phyloP scores from a whole-genome alignment of 2,329 filamentous ascomycete species.

The Scedosporium dehoogii region DNA sequence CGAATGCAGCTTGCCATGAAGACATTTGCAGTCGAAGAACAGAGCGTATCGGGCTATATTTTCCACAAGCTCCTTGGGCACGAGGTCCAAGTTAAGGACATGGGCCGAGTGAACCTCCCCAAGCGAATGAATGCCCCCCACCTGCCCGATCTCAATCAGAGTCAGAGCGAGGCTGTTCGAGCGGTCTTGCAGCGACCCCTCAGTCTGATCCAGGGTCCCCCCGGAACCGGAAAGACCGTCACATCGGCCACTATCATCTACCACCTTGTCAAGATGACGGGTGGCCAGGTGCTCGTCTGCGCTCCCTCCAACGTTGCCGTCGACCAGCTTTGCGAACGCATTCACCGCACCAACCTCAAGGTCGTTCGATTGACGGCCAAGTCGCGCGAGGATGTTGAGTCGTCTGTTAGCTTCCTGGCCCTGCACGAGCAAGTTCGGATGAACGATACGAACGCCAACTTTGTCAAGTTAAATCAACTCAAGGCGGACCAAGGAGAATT shows the following conservation, averaged over 20 bases:
- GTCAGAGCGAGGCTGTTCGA: slow-evolving; percentile 94
- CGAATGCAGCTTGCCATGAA: slow-evolving; percentile 99
- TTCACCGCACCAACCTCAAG: slow-evolving; percentile 89
- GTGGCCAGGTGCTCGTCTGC: slow-evolving; percentile 89
- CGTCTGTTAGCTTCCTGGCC: slow-evolving; percentile 91
- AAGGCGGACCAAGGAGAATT: slow-evolving; percentile 88
- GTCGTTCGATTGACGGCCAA: slow-evolving; percentile 98
- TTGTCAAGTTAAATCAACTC: slow-evolving; percentile 84
- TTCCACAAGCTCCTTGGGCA: slow-evolving; percentile 95
- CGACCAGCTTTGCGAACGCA: slow-evolving; percentile 94
- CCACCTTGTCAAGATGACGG: slow-evolving; percentile 90
- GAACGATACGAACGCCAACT: slow-evolving; percentile 91
- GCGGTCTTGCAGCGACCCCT: slow-evolving; percentile 88
- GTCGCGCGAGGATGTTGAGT: slow-evolving; percentile 96
- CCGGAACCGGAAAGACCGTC: slow-evolving; percentile 95
- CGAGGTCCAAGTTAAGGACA: slow-evolving; percentile 85
- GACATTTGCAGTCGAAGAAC: slow-evolving; percentile 93
- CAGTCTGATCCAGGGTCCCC: slow-evolving; percentile 92
- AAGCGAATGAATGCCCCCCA: slow-evolving; percentile 96
- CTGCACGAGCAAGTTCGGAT: slow-evolving; percentile 95
- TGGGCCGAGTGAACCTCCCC: slow-evolving; percentile 72
- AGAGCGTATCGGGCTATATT: slow-evolving; percentile 97
- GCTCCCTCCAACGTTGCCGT: slow-evolving; percentile 97
- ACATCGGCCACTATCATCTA: slow-evolving; percentile 99
- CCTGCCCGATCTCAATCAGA: slow-evolving; percentile 87